phyloP scores from a whole-genome alignment of 169 alveolate genomes.

The Cryptosporidium meleagridis region DNA sequence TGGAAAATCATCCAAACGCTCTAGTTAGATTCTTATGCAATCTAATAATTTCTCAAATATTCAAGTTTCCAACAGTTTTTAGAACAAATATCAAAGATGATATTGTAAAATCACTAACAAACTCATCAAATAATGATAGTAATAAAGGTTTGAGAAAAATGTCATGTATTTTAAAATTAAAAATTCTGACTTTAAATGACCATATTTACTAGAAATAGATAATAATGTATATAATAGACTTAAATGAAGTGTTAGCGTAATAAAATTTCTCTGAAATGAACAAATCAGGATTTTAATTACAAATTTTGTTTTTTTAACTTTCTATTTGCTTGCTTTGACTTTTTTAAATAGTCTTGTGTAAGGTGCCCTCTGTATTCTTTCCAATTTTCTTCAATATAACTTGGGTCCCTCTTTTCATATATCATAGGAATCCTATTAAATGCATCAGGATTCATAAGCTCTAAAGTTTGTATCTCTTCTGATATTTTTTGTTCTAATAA shows the following conservation, averaged over 20 bases:
- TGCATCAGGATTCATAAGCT: slow-evolving; percentile 51
- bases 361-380: slow-evolving; percentile 26
- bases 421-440: slow-evolving; percentile 60
- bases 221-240: background rate
- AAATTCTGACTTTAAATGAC: slow-evolving; percentile 37
- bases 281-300: background rate
- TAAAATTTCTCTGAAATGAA: background rate
- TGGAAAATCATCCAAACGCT: slow-evolving; percentile 39
- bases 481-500: background rate
- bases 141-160: slow-evolving; percentile 38
- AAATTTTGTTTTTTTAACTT: slow-evolving; percentile 9
- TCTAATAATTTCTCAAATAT: slow-evolving; percentile 43
- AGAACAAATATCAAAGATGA: slow-evolving; percentile 42
- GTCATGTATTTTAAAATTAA: slow-evolving; percentile 29
- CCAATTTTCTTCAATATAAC: slow-evolving; percentile 58
- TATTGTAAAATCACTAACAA: slow-evolving; percentile 13
- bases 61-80: slow-evolving; percentile 53
- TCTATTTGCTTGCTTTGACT: slow-evolving; percentile 47
- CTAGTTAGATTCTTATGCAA: slow-evolving; percentile 33
- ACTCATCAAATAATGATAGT: slow-evolving; percentile 16
- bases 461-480: slow-evolving; percentile 10
- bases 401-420: slow-evolving; percentile 18
- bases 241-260: background rate
- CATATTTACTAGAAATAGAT: slow-evolving; percentile 31
- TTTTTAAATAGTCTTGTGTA: slow-evolving; percentile 51